Evolutionary conservation across 305 asterid genomes (phyloP), one percentile per base, ranked within the genome.

Genomic region (Fraxinus sp.): DNA sequence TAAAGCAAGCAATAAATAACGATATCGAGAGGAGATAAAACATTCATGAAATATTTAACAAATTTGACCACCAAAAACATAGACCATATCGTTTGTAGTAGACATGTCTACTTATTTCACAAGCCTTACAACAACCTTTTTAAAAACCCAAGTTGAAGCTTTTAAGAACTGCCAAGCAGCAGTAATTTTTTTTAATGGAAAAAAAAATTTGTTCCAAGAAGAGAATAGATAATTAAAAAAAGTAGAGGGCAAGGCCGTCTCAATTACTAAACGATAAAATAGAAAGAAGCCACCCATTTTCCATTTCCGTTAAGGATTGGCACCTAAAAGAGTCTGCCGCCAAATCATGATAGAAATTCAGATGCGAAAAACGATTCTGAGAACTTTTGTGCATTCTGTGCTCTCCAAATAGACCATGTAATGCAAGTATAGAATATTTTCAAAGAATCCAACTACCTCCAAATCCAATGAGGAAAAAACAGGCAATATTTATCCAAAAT

Each of bases 1-100:
- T 24, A 77, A 59, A 36, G 84, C 32, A 64, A 82, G 83, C 80
- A 46, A 83, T 59, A 24, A 73, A 77, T 46, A 73, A 79, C 75
- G 59, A 22, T 24, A 10, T 33, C 52, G 57, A 24, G 74, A 74
- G 28, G 28, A 59, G 28, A 81, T 59, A 7, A 22, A 79, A 73
- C 0, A 72, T 78, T 30, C 76, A 30, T 71, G 76, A 30, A 71
- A 32, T 32, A 30, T 71, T 30, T 5, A 71, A 71, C 76, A 30
- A 71, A 32, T 71, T 32, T 71, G 43, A 75, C 28, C 24, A 64
- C 39, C 46, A 41, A 84, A 64, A 79, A 36, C 66, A 33, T 49
- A 30, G 64, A 33, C 28, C 72, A 75, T 77, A 71, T 49, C 75
- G 82, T 68, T 57, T 76, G 20, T 24, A 5, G 75, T 26, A 26